These are phyloP conservation scores for Quercus mongolica DNA, from an alignment of 306 rosid species.

Conservation along the genomic window DNA sequence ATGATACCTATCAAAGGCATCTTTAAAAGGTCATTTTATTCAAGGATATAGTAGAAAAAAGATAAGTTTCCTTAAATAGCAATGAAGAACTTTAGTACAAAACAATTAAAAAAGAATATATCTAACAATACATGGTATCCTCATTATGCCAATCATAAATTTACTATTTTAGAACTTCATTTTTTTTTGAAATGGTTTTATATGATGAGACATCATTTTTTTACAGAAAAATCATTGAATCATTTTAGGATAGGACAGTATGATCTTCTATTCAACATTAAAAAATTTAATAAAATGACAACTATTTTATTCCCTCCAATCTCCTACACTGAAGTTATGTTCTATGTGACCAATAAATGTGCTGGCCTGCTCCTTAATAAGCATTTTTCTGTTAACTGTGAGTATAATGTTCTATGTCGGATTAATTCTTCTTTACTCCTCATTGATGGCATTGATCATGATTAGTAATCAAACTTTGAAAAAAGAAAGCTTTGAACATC, in stretches of 20 bases:
- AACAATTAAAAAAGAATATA: neutral
- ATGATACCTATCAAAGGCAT: slow-evolving; percentile 25
- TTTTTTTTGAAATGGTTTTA: no score
- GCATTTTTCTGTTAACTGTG: no score
- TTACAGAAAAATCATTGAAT: no score
- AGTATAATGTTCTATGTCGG: no score
- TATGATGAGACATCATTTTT: no score
- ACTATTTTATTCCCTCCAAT: neutral
- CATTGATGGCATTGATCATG: neutral
- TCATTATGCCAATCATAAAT: no score
- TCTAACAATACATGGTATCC: no score
- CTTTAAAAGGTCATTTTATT: neutral
- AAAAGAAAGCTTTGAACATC: neutral
- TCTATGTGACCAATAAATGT: neutral
- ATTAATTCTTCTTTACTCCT: neutral
- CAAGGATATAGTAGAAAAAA: neutral
- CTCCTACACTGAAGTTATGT: neutral
- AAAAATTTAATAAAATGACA: no score
- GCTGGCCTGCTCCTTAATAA: no score
- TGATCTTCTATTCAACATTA: no score
- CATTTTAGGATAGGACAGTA: no score
- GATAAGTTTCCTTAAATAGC: neutral
- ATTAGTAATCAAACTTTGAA: neutral
- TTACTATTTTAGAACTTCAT: no score
- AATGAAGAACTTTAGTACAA: neutral